phyloP scores from a whole-genome alignment of 2,329 filamentous ascomycete genomes.

The Fusarium sublunatum region DNA sequence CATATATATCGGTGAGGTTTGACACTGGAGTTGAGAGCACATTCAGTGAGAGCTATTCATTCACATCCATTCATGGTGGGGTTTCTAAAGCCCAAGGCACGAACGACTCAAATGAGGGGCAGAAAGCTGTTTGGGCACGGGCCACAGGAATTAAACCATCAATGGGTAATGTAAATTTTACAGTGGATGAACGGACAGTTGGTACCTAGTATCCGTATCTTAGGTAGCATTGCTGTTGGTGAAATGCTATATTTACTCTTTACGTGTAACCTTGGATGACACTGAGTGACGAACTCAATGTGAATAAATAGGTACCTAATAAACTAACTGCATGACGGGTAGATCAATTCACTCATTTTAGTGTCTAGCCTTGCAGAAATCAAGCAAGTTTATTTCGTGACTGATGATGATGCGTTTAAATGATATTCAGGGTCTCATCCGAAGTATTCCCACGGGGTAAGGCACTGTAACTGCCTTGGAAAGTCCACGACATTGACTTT shows the following conservation, averaged over 20 bases:
- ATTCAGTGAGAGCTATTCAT: not conserved
- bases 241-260: not conserved
- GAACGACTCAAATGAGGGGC: slow-evolving; percentile 32
- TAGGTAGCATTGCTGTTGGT: not conserved
- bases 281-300: no score
- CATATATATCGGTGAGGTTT: slow-evolving; percentile 3
- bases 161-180: slow-evolving; percentile 7
- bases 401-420: slow-evolving; percentile 23
- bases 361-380: slow-evolving; percentile 9
- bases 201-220: not conserved
- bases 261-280: not conserved
- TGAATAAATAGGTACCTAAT: not conserved
- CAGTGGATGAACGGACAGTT: not conserved
- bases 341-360: not conserved
- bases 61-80: slow-evolving; percentile 15
- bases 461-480: slow-evolving; percentile 6
- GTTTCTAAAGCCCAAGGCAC: slow-evolving; percentile 18
- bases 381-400: not conserved
- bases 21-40: slow-evolving; percentile 11
- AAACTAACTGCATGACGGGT: slow-evolving; percentile 3
- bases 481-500: slow-evolving; percentile 16
- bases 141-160: slow-evolving; percentile 17
- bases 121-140: slow-evolving; percentile 22
- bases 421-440: slow-evolving; percentile 30
- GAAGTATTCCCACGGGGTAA: slow-evolving; percentile 35